Evolutionary conservation across 768 basidiomycete genomes (phyloP).

Genomic region (Serendipita sp.): DNA sequence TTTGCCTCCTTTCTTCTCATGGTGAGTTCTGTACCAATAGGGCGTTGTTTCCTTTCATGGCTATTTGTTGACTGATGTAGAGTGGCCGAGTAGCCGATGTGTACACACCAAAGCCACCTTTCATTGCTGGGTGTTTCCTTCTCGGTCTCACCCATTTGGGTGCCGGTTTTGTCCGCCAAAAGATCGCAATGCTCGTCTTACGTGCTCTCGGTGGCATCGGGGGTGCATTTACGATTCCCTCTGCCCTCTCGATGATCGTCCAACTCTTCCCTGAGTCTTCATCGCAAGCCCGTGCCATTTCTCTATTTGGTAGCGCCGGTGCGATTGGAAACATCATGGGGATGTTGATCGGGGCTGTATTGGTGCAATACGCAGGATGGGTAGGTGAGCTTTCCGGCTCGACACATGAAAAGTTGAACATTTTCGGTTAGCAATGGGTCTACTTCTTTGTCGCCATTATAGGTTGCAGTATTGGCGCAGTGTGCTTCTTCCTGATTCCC

Average conservation of each 20-base stretch:
- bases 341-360: conserved; percentile 27
- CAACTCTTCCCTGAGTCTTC: conserved; percentile 32
- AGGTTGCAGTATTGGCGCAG: conserved; percentile 20
- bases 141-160: conserved; percentile 31
- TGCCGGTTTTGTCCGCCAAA: conserved; percentile 31
- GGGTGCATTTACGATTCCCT: conserved; percentile 35
- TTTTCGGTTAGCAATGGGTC: conserved; percentile 30
- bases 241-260: conserved; percentile 33
- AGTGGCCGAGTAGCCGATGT: conserved; percentile 26
- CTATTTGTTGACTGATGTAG: conserved; percentile 13
- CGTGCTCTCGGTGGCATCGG: conserved; percentile 37
- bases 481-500: conserved; percentile 25
- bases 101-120: conserved; percentile 28
- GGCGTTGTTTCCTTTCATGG: background rate
- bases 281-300: conserved; percentile 33
- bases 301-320: conserved; percentile 31
- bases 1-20: conserved; percentile 29
- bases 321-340: conserved; percentile 32
- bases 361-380: conserved; percentile 28
- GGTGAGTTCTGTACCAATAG: conserved; percentile 13
- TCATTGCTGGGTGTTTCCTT: conserved; percentile 25
- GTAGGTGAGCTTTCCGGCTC: no score
- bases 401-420: no score
- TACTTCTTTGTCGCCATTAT: conserved; percentile 34
- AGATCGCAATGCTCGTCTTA: conserved; percentile 33